These are phyloP conservation scores for Diaporthe sp. DNA, from an alignment of 2,329 filamentous ascomycete genomes.

Conservation along the genomic window DNA sequence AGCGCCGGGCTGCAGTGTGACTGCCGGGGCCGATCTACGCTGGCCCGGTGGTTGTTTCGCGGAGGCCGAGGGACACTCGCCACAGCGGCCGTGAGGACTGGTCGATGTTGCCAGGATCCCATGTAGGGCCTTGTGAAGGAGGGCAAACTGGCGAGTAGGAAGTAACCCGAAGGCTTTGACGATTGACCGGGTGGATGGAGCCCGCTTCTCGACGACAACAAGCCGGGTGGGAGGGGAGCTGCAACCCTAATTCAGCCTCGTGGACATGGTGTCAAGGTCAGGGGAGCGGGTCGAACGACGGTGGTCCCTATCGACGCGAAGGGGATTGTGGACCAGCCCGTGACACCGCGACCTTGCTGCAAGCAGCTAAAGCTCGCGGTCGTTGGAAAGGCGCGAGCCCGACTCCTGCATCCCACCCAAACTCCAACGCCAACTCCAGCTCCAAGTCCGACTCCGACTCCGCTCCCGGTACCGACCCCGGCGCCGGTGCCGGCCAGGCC, in stretches of 20 bases:
- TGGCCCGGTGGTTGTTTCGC: background rate
- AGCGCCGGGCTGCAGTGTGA: background rate
- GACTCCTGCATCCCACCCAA: background rate
- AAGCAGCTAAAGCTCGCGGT: constrained; percentile 6
- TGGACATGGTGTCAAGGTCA: constrained; percentile 12
- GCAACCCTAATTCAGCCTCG: constrained; percentile 35
- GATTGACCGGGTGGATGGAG: background rate
- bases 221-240: constrained; percentile 2
- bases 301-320: background rate
- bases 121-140: background rate
- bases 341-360: constrained; percentile 16
- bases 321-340: constrained; percentile 17
- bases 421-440: background rate
- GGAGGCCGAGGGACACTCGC: background rate
- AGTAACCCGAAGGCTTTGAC: constrained; percentile 1
- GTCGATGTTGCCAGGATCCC: background rate
- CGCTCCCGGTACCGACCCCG: constrained; percentile 7
- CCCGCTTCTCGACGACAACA: constrained; percentile 7
- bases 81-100: background rate
- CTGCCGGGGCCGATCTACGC: background rate
- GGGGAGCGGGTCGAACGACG: background rate
- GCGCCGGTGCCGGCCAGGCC: constrained; percentile 12
- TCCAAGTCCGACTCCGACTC: background rate
- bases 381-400: constrained; percentile 25
- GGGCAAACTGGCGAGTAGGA: constrained; percentile 21